Evolutionary conservation across 257 asterid species (phyloP), one percentile per base, ranked within the genome.

Genomic region (Solanum medicagineum): DNA sequence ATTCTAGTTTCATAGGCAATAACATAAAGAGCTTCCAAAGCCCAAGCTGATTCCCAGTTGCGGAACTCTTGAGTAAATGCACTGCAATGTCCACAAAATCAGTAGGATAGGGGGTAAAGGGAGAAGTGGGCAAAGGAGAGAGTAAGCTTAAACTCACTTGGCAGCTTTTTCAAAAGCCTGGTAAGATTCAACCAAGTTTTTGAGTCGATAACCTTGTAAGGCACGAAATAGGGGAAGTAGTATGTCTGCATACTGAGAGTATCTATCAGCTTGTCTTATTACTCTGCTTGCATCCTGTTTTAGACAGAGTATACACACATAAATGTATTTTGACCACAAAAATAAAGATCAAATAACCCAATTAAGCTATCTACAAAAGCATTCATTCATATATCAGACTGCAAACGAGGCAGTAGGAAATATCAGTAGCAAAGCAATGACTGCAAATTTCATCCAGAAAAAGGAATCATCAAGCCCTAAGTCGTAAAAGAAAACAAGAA

Each of bases 1-100:
- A 95, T 87, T 91, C 99, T 92, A 87, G 94, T 94, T 92, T 96
- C 99, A 84, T 91, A 94, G 53, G 97, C 95, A 56, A 95, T 87
- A 40, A 91, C 94, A 81, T 93, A 95, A 42, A 96, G 88, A 32
- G 99, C 94, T 90, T 95, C 98, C 94, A 96, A 88, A 65, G 97
- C 99, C 98, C 99, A 96, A 11, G 98, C 93, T 6, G 98, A 93
- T 85, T 96, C 99, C 98, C 98, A 96, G 87, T 94, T 96, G 59
- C 99, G 98, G 87, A 95, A 95, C 88, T 95, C 99, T 97, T 95
- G 99, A 86, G 94, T 89, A 81, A 96, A 95, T 88, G 98, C 93
- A 95, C 99, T 96, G 90, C 54, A 92, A 83, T 75, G 87, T 90
- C 87, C 89, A 90, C 85, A 85, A 87, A 91, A 90, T 93, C 88